Base-by-base conservation (phyloP, 192 early-diverging fungal species). In the Mortierella alpina region DNA sequence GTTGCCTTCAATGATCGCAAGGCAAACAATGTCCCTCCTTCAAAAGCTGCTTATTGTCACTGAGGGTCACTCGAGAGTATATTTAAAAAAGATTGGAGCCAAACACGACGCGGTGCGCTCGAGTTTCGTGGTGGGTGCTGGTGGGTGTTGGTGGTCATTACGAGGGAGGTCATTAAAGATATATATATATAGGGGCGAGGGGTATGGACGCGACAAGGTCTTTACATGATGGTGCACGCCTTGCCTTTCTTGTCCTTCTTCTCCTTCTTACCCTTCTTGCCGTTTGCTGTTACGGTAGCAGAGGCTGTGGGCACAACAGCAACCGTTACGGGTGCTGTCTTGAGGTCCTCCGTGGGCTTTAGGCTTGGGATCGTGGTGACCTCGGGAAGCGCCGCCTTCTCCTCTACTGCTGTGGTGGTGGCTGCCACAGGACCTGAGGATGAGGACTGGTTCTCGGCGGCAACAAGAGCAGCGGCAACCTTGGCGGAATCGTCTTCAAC, bases 151-250 rank as follows among this genome's bases (percentile, higher is more conserved):
- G 8, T 56, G 11, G 42, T 62, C 46, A 48, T 48, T 42, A 9
- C 11, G 14, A 0, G 5, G 40, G 44, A 1, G 12, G 59, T 67
- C 57, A 53, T 58, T 49, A 60, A 67, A 40, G 39, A 63, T 48
- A 20, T 17, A 50, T 57, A 44, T 13, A 67, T 60, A 69, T 22
- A 55, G 6, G 45, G 44, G 20, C 15, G 40, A 52, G 17, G 39
- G 44, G 51, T 59, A 56, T 40, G 50, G 42, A 74, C 22, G 12
- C 7, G 40, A 62, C 42, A 52, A 31, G 23, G 51, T 14, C 5
- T 72, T 63, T 80, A 80, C 77, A 80, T 80, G 70, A 80, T 80
- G 22, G 49, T 63, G 65, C 77, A 80, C 22, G 63, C 49, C 70
- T 80, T 80, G 45, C 53, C 55, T 59, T 68, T 60, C 66, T 75